Conservation (phyloP, 352 stramenopile genomes). For the Phytophthora constricta region DNA sequence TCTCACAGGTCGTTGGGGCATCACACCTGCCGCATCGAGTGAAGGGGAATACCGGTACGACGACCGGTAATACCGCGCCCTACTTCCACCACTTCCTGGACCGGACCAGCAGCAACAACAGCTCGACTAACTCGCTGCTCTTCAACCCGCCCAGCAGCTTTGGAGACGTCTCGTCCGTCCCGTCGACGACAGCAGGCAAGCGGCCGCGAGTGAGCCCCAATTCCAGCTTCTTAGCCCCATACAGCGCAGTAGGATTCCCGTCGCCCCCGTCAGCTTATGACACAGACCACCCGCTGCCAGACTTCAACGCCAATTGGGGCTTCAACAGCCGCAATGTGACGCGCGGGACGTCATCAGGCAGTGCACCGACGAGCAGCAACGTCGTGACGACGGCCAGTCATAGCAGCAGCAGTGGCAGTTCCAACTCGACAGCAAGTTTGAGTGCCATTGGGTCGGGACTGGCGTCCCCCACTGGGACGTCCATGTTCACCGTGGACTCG, state of each 20-base stretch:
- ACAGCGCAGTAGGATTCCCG: slow-evolving; percentile 23
- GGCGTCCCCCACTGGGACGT: slow-evolving; percentile 45
- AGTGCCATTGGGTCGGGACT: slow-evolving; percentile 40
- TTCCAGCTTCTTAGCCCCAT: slow-evolving; percentile 30
- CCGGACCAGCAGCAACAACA: slow-evolving; percentile 25
- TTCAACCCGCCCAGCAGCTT: slow-evolving; percentile 21
- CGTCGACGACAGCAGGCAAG: slow-evolving; percentile 19
- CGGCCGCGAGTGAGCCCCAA: slow-evolving; percentile 23
- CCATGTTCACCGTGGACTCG: slow-evolving; percentile 63
- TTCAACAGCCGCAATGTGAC: slow-evolving; percentile 24
- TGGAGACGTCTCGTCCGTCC: slow-evolving; percentile 4
- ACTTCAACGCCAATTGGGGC: slow-evolving; percentile 55
- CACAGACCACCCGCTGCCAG: slow-evolving; percentile 50
- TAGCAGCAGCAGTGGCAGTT: slow-evolving; percentile 17
- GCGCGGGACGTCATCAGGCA: slow-evolving; percentile 10
- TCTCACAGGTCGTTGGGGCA: slow-evolving; percentile 10
- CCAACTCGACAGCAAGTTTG: slow-evolving; percentile 23
- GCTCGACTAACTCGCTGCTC: slow-evolving; percentile 29
- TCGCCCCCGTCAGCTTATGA: slow-evolving; percentile 41
- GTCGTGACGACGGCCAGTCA: slow-evolving; percentile 3
- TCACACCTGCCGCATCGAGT: slow-evolving; percentile 36
- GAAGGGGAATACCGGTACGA: slow-evolving; percentile 16
- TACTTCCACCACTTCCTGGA: slow-evolving; percentile 49
- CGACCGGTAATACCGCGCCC: slow-evolving; percentile 8
- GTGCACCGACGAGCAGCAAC: slow-evolving; percentile 8